A percentile compares a stretch with the other conserved stretches of the same genome.
phyloP scores from a whole-genome alignment of 306 rosid species.

The Begonia loranthoides region DNA sequence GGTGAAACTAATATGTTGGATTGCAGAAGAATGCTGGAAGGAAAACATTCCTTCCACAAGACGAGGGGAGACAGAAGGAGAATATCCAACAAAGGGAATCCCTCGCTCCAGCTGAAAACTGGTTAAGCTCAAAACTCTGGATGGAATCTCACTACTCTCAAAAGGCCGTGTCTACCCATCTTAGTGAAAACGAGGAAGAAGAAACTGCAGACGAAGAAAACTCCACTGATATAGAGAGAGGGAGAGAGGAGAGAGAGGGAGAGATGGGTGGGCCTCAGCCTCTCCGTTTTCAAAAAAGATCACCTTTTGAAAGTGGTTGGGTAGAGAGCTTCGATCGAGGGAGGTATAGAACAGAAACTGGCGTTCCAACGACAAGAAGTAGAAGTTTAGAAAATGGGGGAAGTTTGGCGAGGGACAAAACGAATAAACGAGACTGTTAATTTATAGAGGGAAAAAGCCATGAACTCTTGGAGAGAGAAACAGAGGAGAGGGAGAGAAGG shows the following conservation, averaged over 20 bases:
- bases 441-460: slow-evolving; percentile 56
- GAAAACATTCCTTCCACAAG: slow-evolving; percentile 28
- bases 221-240: slow-evolving; percentile 6
- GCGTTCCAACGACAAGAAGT: slow-evolving; percentile 13
- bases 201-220: slow-evolving; percentile 3
- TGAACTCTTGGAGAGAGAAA: not conserved
- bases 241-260: slow-evolving; percentile 14
- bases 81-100: slow-evolving; percentile 10
- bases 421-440: slow-evolving; percentile 38
- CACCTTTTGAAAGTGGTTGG: slow-evolving; percentile 46
- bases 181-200: slow-evolving; percentile 25
- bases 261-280: slow-evolving; percentile 21
- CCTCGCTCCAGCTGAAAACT: slow-evolving; percentile 7
- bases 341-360: slow-evolving; percentile 17
- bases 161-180: slow-evolving; percentile 25
- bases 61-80: slow-evolving; percentile 21
- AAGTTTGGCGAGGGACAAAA: slow-evolving; percentile 43
- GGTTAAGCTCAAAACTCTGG: slow-evolving; percentile 8
- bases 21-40: slow-evolving; percentile 1
- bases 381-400: slow-evolving; percentile 11
- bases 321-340: slow-evolving; percentile 24
- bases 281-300: slow-evolving; percentile 37
- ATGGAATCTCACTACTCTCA: too few species aligned
- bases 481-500: slow-evolving; percentile 8
- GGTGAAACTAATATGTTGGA: too few species aligned